These are phyloP conservation scores for Yamadazyma kitorensis DNA, from an alignment of 805 yeast genomes.

Conservation along the genomic window DNA sequence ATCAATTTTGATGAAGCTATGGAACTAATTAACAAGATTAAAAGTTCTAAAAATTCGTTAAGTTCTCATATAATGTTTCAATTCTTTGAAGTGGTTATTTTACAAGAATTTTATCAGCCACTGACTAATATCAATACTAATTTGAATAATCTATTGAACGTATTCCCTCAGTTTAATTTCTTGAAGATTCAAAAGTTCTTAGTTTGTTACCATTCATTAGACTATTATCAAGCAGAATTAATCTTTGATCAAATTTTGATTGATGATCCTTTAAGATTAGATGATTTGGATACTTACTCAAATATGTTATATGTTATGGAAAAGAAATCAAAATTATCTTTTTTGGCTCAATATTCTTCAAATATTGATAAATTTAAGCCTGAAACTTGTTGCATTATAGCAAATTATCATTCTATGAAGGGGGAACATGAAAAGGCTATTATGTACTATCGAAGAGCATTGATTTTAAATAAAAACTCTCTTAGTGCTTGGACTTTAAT, in stretches of 20 bases:
- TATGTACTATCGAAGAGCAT: slow-evolving; percentile 86
- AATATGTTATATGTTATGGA: slow-evolving; percentile 94
- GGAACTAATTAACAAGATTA: slow-evolving; percentile 34
- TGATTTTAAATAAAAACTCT: slow-evolving; percentile 74
- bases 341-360: slow-evolving; percentile 79
- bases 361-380: slow-evolving; percentile 84
- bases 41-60: slow-evolving; percentile 31
- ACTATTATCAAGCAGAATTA: slow-evolving; percentile 74
- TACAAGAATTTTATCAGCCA: slow-evolving; percentile 79
- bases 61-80: slow-evolving; percentile 33
- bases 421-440: slow-evolving; percentile 95
- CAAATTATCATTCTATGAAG: slow-evolving; percentile 87
- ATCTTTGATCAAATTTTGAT: slow-evolving; percentile 72
- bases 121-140: slow-evolving; percentile 32
- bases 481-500: slow-evolving; percentile 94
- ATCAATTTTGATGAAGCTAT: slow-evolving; percentile 60
- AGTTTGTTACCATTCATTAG: slow-evolving; percentile 78
- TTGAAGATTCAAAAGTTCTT: slow-evolving; percentile 81
- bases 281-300: slow-evolving; percentile 91
- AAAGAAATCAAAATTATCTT: slow-evolving; percentile 77
- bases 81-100: slow-evolving; percentile 63
- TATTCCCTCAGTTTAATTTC: slow-evolving; percentile 73
- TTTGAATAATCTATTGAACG: slow-evolving; percentile 43
- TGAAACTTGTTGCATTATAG: slow-evolving; percentile 91
- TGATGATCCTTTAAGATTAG: slow-evolving; percentile 81